Conservation (phyloP, 305 asterid species). For the Fraxinus nigra region DNA sequence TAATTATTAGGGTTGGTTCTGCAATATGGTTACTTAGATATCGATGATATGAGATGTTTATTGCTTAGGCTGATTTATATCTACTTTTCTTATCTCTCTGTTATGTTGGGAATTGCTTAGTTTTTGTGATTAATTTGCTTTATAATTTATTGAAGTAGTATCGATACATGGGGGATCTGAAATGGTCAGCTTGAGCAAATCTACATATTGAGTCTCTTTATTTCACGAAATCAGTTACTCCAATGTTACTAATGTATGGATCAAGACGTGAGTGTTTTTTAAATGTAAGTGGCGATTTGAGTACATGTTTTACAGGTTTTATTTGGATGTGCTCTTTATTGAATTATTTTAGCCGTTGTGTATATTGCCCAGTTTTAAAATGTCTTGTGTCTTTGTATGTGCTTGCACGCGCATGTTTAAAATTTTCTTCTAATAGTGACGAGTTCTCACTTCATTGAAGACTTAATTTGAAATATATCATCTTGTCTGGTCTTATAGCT, state of each 20-base stretch:
- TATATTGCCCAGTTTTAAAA: background rate
- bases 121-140: background rate
- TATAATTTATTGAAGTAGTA: slow-evolving; percentile 10
- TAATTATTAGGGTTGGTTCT: slow-evolving; percentile 5
- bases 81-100: background rate
- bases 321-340: slow-evolving; percentile 1
- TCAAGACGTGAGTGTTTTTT: background rate
- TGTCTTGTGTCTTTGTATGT: background rate
- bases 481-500: background rate
- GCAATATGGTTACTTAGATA: slow-evolving; percentile 10
- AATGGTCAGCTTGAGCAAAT: slow-evolving; percentile 4
- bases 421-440: background rate
- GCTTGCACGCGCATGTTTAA: background rate
- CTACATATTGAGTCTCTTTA: background rate
- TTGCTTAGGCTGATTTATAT: background rate
- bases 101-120: background rate
- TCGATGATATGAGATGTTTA: slow-evolving; percentile 1
- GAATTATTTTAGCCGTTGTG: background rate
- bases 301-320: background rate
- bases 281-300: background rate
- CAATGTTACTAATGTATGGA: background rate
- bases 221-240: slow-evolving; percentile 6
- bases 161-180: slow-evolving; percentile 25
- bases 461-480: background rate
- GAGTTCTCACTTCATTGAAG: background rate